Evolutionary conservation across 1,284 basidiomycete species (phyloP).

Genomic region (Heliocybe sulcata): DNA sequence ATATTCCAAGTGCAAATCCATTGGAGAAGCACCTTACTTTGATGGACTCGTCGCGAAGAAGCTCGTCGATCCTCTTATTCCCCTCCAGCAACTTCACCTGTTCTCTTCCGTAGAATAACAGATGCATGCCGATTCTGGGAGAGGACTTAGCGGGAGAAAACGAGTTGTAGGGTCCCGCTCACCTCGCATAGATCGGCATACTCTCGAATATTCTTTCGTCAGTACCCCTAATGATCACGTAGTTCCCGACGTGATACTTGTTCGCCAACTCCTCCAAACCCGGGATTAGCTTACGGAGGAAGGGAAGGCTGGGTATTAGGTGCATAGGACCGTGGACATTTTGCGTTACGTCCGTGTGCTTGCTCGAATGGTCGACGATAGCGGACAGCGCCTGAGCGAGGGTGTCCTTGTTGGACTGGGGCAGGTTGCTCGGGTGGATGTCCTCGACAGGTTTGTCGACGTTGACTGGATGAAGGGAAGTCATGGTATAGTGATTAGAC

Average conservation of each 20-base stretch:
- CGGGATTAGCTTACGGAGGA: slow-evolving; percentile 42
- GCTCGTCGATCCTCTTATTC: slow-evolving; percentile 42
- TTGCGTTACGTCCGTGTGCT: slow-evolving; percentile 29
- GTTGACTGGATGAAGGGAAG: slow-evolving; percentile 10
- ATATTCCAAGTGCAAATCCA: neutral
- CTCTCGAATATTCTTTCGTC: slow-evolving; percentile 67
- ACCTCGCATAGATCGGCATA: slow-evolving; percentile 73
- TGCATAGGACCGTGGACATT: slow-evolving; percentile 34
- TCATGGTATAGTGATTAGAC: slow-evolving; percentile 9
- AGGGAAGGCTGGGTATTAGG: slow-evolving; percentile 20
- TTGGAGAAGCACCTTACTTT: slow-evolving; percentile 32
- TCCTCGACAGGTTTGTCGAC: slow-evolving; percentile 19
- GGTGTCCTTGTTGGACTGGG: slow-evolving; percentile 12
- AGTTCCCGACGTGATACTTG: slow-evolving; percentile 59
- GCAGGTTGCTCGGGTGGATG: slow-evolving; percentile 19
- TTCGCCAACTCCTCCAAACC: slow-evolving; percentile 45
- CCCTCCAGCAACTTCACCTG: slow-evolving; percentile 46
- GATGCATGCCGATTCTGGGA: slow-evolving; percentile 63
- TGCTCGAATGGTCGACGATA: slow-evolving; percentile 35
- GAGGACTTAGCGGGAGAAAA: slow-evolving; percentile 6
- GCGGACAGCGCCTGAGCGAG: slow-evolving; percentile 25
- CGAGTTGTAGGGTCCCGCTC: slow-evolving; percentile 6
- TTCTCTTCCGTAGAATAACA: slow-evolving; percentile 61
- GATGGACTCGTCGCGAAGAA: slow-evolving; percentile 62
- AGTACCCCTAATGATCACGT: slow-evolving; percentile 51